phyloP scores from a whole-genome alignment of 2,329 filamentous ascomycete species.

The Grosmannia serpens region DNA sequence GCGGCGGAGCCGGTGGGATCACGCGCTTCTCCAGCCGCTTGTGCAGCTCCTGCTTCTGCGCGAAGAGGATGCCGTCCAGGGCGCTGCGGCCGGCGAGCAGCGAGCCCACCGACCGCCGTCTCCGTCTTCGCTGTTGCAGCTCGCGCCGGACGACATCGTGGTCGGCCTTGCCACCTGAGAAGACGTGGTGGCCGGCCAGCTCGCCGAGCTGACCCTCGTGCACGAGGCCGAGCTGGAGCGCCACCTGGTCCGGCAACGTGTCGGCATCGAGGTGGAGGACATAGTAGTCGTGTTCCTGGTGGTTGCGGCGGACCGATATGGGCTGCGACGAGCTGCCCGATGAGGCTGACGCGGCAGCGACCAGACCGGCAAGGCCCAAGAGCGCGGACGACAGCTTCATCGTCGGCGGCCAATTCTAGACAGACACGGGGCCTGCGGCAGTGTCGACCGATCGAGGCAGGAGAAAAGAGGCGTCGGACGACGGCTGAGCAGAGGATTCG shows the following conservation, averaged over 20 bases:
- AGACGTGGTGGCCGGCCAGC: constrained; percentile 73
- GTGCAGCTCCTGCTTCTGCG: constrained; percentile 57
- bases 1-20: constrained; percentile 21
- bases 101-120: constrained; percentile 35
- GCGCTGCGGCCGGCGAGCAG: constrained; percentile 29
- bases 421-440: no score
- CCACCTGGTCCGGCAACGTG: constrained; percentile 56
- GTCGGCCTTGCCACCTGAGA: constrained; percentile 56
- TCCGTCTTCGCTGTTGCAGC: constrained; percentile 42
- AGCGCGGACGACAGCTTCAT: constrained; percentile 42
- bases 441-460: no score
- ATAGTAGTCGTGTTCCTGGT: constrained; percentile 82
- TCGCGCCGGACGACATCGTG: constrained; percentile 47
- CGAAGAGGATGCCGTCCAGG: constrained; percentile 64
- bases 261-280: constrained; percentile 68
- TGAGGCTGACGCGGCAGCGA: constrained; percentile 30
- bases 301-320: constrained; percentile 49
- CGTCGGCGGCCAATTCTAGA: neutral
- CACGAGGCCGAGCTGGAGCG: constrained; percentile 58
- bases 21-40: constrained; percentile 42
- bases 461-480: neutral
- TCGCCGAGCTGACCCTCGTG: constrained; percentile 75
- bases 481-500: neutral
- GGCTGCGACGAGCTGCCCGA: constrained; percentile 28
- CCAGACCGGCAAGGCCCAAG: constrained; percentile 41